Base-by-base conservation (phyloP, 2,329 filamentous ascomycete species). In the Alternaria gaisen region DNA sequence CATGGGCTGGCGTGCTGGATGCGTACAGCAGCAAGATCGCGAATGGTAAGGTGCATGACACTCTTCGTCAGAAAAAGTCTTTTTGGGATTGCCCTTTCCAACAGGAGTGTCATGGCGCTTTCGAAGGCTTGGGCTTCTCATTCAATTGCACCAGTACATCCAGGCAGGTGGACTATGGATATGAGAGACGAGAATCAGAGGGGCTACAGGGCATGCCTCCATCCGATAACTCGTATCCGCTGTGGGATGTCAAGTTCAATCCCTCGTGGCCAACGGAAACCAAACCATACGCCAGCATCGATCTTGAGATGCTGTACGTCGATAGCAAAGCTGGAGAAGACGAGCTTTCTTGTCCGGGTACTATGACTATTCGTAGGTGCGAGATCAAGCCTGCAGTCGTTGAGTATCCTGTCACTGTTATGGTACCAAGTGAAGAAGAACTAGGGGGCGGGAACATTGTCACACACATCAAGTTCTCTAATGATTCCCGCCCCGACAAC, bases 11-110 rank as follows among this genome's bases (percentile, higher is more conserved):
- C 67, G 65, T 72, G 2, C 42, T 72, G 41, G 66, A 65, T 18
- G 68, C 68, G 5, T 72, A 71, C 28, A 64, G 61, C 16, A 57
- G 63, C 16, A 72, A 71, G 47, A 65, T 72, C 43, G 68, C 70
- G 0, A 70, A 71, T 9, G 58, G 70, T 12, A 72, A 71, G 44
- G 53, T 71, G 32, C 68, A 71, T n/a, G 68, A 72, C 14, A 8
- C 28, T 0, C 65, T 70, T 9, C 50, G 56, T 0, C 52, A 50
- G 2, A 63, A 61, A 0, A 63, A 65, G 1, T 67, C 67, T 4
- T 72, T 71, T 57, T 71, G 70, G 41, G 62, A 56, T 7, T 72
- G 70, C 14, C 67, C 68, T 1, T 67, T 47, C 18, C 46, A 63
- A 18, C 70, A 72, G 22, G 67, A 72, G 14, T 72, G 70, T 54